phyloP scores from a whole-genome alignment of 2,329 filamentous ascomycete species.

The Mycosphaerella sp. region DNA sequence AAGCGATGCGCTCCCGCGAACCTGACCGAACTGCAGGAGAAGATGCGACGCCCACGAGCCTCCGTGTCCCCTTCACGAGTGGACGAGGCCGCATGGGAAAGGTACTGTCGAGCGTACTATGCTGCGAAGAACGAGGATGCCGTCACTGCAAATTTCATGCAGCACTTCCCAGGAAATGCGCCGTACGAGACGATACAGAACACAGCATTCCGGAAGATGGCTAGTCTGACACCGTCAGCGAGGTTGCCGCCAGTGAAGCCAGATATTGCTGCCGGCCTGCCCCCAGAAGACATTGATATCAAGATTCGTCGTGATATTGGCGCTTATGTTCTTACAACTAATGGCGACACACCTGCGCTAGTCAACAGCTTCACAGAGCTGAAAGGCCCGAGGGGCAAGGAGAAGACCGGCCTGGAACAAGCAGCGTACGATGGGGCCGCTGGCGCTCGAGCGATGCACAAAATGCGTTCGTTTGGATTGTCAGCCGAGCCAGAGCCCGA shows the following conservation, averaged over 20 bases:
- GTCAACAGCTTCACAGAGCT: neutral
- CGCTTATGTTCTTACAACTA: neutral
- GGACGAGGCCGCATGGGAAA: neutral
- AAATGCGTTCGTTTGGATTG: neutral
- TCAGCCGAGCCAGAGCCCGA: too few relatives aligned
- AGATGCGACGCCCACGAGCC: neutral
- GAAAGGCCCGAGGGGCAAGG: neutral
- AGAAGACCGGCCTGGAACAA: neutral
- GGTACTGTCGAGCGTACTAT: neutral
- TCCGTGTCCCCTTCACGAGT: neutral
- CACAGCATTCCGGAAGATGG: neutral
- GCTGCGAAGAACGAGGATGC: neutral
- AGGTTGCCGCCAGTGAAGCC: neutral
- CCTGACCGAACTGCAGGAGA: neutral
- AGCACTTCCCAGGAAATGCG: neutral
- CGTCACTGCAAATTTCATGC: neutral
- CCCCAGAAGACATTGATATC: neutral
- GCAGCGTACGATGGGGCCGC: neutral
- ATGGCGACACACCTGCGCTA: neutral
- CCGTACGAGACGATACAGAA: neutral
- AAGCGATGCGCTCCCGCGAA: neutral
- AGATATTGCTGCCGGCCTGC: neutral
- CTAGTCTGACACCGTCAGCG: neutral
- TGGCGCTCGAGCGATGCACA: neutral
- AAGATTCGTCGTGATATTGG: neutral